Percentiles rank a stretch among this genome's conserved stretches.
Conservation (phyloP, 768 basidiomycete species). For the Coprinopsis marcescibilis region DNA sequence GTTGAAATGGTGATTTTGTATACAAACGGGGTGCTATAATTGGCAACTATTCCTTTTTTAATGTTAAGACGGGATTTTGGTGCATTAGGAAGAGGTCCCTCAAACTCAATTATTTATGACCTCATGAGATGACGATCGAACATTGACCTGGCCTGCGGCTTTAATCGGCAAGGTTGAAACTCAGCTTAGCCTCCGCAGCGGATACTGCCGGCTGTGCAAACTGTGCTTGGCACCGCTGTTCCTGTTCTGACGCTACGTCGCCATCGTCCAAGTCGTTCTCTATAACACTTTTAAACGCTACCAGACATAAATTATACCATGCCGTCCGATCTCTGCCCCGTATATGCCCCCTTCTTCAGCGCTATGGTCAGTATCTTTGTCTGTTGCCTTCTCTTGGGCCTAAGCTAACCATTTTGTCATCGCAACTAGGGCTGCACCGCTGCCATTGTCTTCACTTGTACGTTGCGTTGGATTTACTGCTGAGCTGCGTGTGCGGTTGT, state of each 20-base stretch:
- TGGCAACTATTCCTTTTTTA: too few relatives aligned
- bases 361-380: slow-evolving; percentile 66
- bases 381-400: neutral
- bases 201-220: slow-evolving; percentile 3
- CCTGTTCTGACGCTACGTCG: slow-evolving; percentile 10
- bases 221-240: slow-evolving; percentile 5
- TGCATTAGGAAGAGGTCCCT: too few relatives aligned
- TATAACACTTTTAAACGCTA: neutral
- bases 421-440: slow-evolving; percentile 80
- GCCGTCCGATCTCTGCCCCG: slow-evolving; percentile 78
- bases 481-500: neutral
- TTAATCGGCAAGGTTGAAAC: slow-evolving; percentile 1
- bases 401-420: slow-evolving; percentile 16
- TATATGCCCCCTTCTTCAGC: slow-evolving; percentile 98
- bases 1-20: too few relatives aligned
- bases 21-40: too few relatives aligned
- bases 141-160: neutral
- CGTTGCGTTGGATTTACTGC: slow-evolving; percentile 25
- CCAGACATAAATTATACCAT: slow-evolving; percentile 26
- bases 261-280: slow-evolving; percentile 5
- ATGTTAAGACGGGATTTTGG: too few relatives aligned
- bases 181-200: neutral
- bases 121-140: too few relatives aligned
- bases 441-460: slow-evolving; percentile 97
- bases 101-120: too few relatives aligned